Percentiles rank a stretch among this genome's conserved stretches.
Conservation (phyloP, 2,329 filamentous ascomycete genomes). For the Venturiaceae sp. region DNA sequence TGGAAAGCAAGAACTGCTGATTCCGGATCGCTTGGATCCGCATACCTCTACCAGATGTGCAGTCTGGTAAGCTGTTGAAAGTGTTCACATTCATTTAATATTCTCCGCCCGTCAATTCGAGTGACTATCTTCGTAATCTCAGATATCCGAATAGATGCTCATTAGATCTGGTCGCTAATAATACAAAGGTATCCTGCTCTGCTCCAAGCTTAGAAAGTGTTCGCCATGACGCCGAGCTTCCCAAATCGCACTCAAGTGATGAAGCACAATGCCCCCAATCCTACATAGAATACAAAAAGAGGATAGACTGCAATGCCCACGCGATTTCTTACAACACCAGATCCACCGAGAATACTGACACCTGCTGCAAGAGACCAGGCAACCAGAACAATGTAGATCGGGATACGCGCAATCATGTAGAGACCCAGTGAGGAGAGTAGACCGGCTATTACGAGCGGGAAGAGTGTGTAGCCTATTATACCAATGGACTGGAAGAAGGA, state of each 20-base stretch:
- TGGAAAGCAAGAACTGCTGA: no score
- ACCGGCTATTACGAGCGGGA: conserved; percentile 88
- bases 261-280: conserved; percentile 89
- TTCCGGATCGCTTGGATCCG: no score
- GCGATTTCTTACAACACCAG: conserved; percentile 88
- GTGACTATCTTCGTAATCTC: no score
- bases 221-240: neutral
- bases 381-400: conserved; percentile 80
- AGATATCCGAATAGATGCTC: neutral
- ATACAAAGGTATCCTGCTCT: neutral
- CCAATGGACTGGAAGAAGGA: conserved; percentile 97
- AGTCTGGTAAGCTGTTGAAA: no score
- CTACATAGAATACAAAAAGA: conserved; percentile 88
- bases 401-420: conserved; percentile 72
- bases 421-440: conserved; percentile 77
- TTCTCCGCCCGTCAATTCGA: no score
- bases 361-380: conserved; percentile 92
- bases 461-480: conserved; percentile 97
- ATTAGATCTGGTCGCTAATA: neutral
- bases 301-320: conserved; percentile 93
- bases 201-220: neutral
- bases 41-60: no score
- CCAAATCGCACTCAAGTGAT: conserved; percentile 59
- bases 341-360: conserved; percentile 90
- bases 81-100: no score